Evolutionary conservation across 805 yeast genomes (phyloP).

Genomic region (Yarrowia sp.): DNA sequence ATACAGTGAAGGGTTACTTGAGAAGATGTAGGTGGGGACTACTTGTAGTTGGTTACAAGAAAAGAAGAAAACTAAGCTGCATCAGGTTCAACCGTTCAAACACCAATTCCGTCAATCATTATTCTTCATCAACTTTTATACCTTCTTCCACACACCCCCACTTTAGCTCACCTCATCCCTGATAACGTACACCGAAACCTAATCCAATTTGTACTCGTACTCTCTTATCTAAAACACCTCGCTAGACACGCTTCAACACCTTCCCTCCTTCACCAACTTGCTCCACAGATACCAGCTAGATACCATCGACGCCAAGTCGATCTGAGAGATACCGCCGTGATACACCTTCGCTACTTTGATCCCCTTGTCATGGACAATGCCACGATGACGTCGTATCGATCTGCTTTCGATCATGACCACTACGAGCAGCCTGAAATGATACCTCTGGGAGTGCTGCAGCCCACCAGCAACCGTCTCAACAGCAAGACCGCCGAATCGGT

Average conservation of each 20-base stretch:
- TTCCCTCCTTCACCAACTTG: background rate
- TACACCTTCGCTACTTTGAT: background rate
- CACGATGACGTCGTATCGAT: constrained; percentile 39
- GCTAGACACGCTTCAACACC: background rate
- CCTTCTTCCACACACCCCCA: background rate
- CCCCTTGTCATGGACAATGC: constrained; percentile 23
- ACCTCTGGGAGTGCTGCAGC: constrained; percentile 11
- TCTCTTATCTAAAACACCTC: background rate
- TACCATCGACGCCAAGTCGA: background rate
- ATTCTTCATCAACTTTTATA: no score
- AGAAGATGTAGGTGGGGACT: no score
- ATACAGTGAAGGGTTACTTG: no score
- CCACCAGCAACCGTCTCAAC: constrained; percentile 9
- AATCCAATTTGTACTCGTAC: constrained; percentile 13
- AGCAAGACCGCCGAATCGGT: constrained; percentile 21
- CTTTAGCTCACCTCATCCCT: background rate
- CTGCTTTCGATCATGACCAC: constrained; percentile 15
- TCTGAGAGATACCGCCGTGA: background rate
- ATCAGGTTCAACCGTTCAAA: no score
- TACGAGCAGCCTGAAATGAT: constrained; percentile 1
- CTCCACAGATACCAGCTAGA: constrained; percentile 8
- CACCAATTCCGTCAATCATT: no score
- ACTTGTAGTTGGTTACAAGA: no score
- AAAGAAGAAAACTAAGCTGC: no score
- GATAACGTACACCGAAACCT: constrained; percentile 1